Evolutionary conservation across 495 filamentous ascomycete species (phyloP).

Genomic region (Talaromyces borbonicus): DNA sequence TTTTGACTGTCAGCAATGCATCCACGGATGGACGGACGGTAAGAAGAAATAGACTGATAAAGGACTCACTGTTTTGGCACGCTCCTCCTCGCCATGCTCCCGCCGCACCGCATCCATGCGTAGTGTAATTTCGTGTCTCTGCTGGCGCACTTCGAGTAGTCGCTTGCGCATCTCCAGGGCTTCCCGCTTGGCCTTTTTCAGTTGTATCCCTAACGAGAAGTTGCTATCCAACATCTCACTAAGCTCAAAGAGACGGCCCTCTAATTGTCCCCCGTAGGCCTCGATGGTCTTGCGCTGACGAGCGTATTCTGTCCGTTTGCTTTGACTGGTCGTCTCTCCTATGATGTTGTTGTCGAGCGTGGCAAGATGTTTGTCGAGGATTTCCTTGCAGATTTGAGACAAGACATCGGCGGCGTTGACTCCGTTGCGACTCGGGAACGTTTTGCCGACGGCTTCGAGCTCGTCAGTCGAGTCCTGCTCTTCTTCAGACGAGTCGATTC

Average conservation of each 20-base stretch:
- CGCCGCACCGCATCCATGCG: slow-evolving; percentile 60
- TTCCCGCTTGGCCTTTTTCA: slow-evolving; percentile 54
- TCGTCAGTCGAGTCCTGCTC: slow-evolving; percentile 29
- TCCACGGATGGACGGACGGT: no score
- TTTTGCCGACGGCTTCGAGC: slow-evolving; percentile 20
- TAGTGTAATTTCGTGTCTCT: slow-evolving; percentile 57
- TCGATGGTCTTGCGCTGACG: slow-evolving; percentile 56
- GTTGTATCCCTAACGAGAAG: slow-evolving; percentile 50
- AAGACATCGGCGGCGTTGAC: slow-evolving; percentile 63
- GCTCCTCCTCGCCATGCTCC: slow-evolving; percentile 39
- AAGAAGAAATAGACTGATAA: not conserved
- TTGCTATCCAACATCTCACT: slow-evolving; percentile 52
- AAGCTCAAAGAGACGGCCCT: slow-evolving; percentile 47
- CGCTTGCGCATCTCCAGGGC: slow-evolving; percentile 55
- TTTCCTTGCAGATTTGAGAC: slow-evolving; percentile 59
- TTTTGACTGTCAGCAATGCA: no score
- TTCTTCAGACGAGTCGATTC: slow-evolving; percentile 17
- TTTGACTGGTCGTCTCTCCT: slow-evolving; percentile 23
- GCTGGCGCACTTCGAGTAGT: slow-evolving; percentile 50
- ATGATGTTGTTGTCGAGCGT: slow-evolving; percentile 29
- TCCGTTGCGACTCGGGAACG: slow-evolving; percentile 45
- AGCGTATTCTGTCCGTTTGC: slow-evolving; percentile 41
- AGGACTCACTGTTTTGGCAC: slow-evolving; percentile 23
- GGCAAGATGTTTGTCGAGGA: slow-evolving; percentile 42
- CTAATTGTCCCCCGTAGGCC: slow-evolving; percentile 57